Evolutionary conservation across 2,329 filamentous ascomycete genomes (phyloP), one percentile per base, ranked within the genome.

Genomic region (Fusarium sp.): DNA sequence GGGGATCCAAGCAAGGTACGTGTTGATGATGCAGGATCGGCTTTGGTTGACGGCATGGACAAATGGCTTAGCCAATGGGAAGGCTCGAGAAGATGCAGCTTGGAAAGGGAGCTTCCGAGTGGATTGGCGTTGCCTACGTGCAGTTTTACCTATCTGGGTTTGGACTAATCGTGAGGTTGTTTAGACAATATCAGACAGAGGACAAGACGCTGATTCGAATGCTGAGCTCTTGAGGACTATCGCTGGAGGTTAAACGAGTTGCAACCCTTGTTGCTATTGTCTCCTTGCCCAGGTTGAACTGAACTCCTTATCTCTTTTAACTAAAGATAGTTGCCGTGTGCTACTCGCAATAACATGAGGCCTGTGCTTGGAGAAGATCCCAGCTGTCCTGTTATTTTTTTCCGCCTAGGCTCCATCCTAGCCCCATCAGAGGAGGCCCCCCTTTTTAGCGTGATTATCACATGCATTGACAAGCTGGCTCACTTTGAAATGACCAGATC

Each of bases 381-480:
- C 27, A 55, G 36, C 35, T 75, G 56, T 51, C 51, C 42, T 49
- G 16, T 35, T 64, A 55, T 51, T 62, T 66, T 49, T 42, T 66
- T 56, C 42, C 12, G 38, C 58, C 36, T 55, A 33, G 40, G 11
- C 10, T 20, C 17, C 36, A 33, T 40, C 58, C 33, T 49, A 36
- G 36, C 42, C 62, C 44, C 44, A n/a, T 33, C 49, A 58, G 58
- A 63, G 67, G 64, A 59, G 67, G 44, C 72, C 74, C 72, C 75
- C 69, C 64, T 71, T 76, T 75, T 78, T 78, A 78, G 76, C 73
- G 73, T 72, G 66, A 75, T 65, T 78, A 74, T 78, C 76, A 78
- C 76, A 78, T 78, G 76, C 72, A 75, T 74, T 72, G 63, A 66
- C 65, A 56, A 60, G 67, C 38, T 66, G 68, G 72, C 57, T 61